Base-by-base conservation (phyloP, 2,329 filamentous ascomycete species). In the Fusarium ambrosium region DNA sequence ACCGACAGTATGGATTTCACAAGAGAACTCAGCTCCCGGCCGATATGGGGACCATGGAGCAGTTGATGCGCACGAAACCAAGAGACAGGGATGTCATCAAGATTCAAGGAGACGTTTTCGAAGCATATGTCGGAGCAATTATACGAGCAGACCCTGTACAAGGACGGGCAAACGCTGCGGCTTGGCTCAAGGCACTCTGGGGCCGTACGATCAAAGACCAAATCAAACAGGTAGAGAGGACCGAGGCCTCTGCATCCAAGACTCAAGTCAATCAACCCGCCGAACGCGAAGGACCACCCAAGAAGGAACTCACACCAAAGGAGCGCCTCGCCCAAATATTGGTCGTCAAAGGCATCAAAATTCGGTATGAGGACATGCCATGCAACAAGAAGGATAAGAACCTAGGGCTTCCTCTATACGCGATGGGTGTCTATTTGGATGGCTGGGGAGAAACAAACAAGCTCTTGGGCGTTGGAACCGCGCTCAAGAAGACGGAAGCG, bases 51-150 rank as follows among this genome's bases (percentile, higher is more conserved):
- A 83, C 78, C 62, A 73, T 77, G 37, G 66, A 67, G 29, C 68
- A 71, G 7, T 62, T 77, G 7, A 78, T 80, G 10, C 74, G 72
- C 22, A 78, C 78, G 16, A 79, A 72, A 13, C 80, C 81, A 7
- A 88, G 79, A 66, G 82, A 79, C 80, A 92, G 88, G 80, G 89
- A 88, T 48, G 87, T 89, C 69, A 88, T 86, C 16, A 98, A 98
- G 82, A 91, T 95, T 11, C 87, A 93, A 66, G 95, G 92, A 10
- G 96, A 98, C 80, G 88, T 98, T 20, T 97, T 98, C 78, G 96
- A 98, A 81, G 93, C 96, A 0, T 98, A 97, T 77, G 90, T 97
- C 18, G 95, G 93, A 10, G 95, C 93, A 4, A 84, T 95, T 7
- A 89, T 97, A 37, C 84, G 94, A 3, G 91, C 92, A 1, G 89